Evolutionary conservation across 2,329 filamentous ascomycete genomes (phyloP).

Genomic region (Bipolaris gigantea): DNA sequence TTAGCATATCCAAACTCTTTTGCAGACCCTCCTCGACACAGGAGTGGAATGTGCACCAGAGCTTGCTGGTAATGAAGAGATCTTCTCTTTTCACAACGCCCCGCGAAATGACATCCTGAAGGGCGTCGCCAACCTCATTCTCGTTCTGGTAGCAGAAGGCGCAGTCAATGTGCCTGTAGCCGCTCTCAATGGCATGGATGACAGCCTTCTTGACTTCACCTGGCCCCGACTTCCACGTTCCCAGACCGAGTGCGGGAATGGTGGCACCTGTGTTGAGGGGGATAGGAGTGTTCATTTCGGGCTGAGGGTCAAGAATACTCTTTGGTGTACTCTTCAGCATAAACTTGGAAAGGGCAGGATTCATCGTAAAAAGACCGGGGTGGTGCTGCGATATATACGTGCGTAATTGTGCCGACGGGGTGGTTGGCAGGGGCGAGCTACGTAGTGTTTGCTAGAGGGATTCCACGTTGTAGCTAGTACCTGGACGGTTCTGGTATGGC

Average conservation of each 20-base stretch:
- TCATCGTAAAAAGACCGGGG: constrained; percentile 31
- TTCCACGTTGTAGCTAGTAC: constrained; percentile 9
- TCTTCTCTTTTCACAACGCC: constrained; percentile 75
- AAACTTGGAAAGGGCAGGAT: constrained; percentile 45
- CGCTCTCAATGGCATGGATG: constrained; percentile 51
- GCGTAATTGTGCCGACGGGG: constrained; percentile 24
- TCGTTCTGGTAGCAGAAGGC: constrained; percentile 82
- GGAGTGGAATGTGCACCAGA: constrained; percentile 79
- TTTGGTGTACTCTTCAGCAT: constrained; percentile 45
- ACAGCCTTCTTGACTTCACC: constrained; percentile 54
- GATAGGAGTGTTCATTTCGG: constrained; percentile 45
- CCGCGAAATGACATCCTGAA: constrained; percentile 70
- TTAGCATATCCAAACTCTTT: constrained; percentile 71
- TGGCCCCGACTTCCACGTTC: constrained; percentile 47
- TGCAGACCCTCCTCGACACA: constrained; percentile 70
- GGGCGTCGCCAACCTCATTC: constrained; percentile 76
- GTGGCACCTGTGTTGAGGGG: constrained; percentile 47
- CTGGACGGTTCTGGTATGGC: constrained; percentile 3
- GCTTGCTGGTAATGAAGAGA: constrained; percentile 81
- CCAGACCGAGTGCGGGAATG: constrained; percentile 45
- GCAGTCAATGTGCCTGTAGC: constrained; percentile 64
- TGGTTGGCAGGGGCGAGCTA: constrained; percentile 3
- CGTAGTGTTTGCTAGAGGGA: constrained; percentile 10
- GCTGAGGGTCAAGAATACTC: constrained; percentile 42
- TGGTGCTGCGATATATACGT: constrained; percentile 34